Percentiles rank a stretch among this genome's conserved stretches.
These are phyloP conservation scores for Plantago lanceolata DNA, from an alignment of 305 asterid genomes.

Conservation along the genomic window DNA sequence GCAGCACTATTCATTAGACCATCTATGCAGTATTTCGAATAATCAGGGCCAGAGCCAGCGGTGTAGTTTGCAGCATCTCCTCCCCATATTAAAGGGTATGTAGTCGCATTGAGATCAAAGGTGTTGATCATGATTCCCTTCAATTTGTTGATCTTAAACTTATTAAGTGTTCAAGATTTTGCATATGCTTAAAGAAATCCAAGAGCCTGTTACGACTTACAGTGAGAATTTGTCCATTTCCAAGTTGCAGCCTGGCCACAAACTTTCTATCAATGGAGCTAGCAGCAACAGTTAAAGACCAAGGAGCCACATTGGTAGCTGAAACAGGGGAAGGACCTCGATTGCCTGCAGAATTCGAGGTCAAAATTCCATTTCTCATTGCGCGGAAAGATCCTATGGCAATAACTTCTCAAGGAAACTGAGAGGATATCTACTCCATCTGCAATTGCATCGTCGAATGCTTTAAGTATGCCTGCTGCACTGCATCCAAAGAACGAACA, in stretches of 20 bases:
- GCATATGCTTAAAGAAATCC: neutral
- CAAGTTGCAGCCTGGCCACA: slow-evolving; percentile 25
- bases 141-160: slow-evolving; percentile 12
- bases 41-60: slow-evolving; percentile 31
- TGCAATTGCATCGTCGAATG: slow-evolving; percentile 35
- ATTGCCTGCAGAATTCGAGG: slow-evolving; percentile 27
- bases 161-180: neutral
- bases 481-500: slow-evolving; percentile 20
- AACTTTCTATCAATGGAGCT: slow-evolving; percentile 28
- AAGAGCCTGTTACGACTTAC: slow-evolving; percentile 27
- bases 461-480: slow-evolving; percentile 23
- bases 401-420: slow-evolving; percentile 26
- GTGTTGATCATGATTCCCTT: slow-evolving; percentile 40
- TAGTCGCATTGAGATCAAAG: slow-evolving; percentile 37
- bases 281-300: slow-evolving; percentile 34
- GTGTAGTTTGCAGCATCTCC: slow-evolving; percentile 55
- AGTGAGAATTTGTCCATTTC: slow-evolving; percentile 34
- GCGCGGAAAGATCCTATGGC: slow-evolving; percentile 41
- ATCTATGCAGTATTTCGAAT: slow-evolving; percentile 19
- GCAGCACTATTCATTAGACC: slow-evolving; percentile 30
- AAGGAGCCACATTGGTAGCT: slow-evolving; percentile 25
- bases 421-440: slow-evolving; percentile 41
- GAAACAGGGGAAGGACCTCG: slow-evolving; percentile 7
- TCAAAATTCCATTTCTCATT: slow-evolving; percentile 29
- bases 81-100: slow-evolving; percentile 48